Evolutionary conservation across 768 basidiomycete genomes (phyloP), one percentile per base, ranked within the genome.

Genomic region (Lepiota subincarnata): DNA sequence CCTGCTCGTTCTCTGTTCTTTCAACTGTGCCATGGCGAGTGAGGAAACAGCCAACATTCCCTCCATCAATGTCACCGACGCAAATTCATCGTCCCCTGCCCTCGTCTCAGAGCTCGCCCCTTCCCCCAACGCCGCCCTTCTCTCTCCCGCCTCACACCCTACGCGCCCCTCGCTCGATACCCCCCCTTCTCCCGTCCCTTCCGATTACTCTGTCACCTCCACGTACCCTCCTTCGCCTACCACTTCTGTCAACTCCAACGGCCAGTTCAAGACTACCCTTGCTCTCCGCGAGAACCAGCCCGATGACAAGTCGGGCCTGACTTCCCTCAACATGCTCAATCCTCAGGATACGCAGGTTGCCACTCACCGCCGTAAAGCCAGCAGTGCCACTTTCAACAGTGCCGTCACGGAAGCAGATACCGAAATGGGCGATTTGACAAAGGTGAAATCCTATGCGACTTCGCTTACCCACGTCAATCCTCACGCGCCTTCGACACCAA

Each of bases 151-250:
- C 46, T 39, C 56, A 46, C 55, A 55, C 40, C 58, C 54, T 47
- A 48, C 53, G 10, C 46, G 48, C 37, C 57, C 13, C 50, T 58
- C 55, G 44, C 61, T 54, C 44, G 55, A 56, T 40, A 51, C 35
- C 1, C 58, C 55, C 7, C 41, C 59, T 19, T 60, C 58, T 14
- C 61, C 59, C 2, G 48, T 37, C 12, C 55, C 62, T 28, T 62
- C 65, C 5, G 62, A 64, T 35, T 55, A 61, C 22, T 69, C 68
- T 16, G 67, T 68, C 24, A 46, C 59, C 4, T 67, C 64, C 8
- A 53, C 70, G 19, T 66, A 68, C 0, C 89, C 89, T 0, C 88
- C 89, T 0, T 92, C 89, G 0, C 90, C 89, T 0, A 90, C 89
- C 0, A 74, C 89, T 8, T 89, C 90, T 0, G 79, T 75, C 2